Evolutionary conservation across 257 asterid genomes (phyloP), one percentile per base, ranked within the genome.

Genomic region (Solanum lignicaule): DNA sequence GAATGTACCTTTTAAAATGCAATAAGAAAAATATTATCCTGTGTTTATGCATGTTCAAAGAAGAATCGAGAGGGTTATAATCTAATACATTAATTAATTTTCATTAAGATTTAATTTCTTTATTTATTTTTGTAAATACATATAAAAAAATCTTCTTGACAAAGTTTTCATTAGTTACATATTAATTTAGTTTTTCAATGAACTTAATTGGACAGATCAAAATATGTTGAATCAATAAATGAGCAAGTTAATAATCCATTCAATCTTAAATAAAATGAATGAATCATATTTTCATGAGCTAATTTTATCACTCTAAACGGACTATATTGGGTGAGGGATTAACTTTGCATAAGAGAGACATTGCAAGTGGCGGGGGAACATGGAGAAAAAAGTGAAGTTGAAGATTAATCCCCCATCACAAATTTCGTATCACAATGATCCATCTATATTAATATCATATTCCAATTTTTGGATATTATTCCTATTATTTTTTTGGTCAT

Each of bases 351-450:
- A 36, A 35, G 87, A 82, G 48, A 86, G 33, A 38, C 83, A 87
- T 82, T 46, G 89, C 90, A 86, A 92, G 93, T 91, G 92, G 94
- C 87, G 88, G 87, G 52, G 90, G 91, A 88, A 88, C 90, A 82
- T 84, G 92, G 83, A 89, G 90, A 46, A 52, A 87, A 74, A 86
- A 72, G 83, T 39, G 43, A 7, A 41, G 21, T 60, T 60, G 25
- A 25, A 83, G 71, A 11, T 16, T 81, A 78, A 90, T 58, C 92
- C 91, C 91, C 46, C 88, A 90, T 90, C 92, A 88, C 93, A 88
- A 86, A 73, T 90, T 86, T 93, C 94, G 91, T 93, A 93, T 93
- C 94, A 74, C 65, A 35, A 41, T 62, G 18, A 85, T 85, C 81
- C 60, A 16, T 36, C 35, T 38, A 13, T n/a, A 52, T 52, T 52